phyloP scores from a whole-genome alignment of 495 filamentous ascomycete species.

The Penicillium soppii region DNA sequence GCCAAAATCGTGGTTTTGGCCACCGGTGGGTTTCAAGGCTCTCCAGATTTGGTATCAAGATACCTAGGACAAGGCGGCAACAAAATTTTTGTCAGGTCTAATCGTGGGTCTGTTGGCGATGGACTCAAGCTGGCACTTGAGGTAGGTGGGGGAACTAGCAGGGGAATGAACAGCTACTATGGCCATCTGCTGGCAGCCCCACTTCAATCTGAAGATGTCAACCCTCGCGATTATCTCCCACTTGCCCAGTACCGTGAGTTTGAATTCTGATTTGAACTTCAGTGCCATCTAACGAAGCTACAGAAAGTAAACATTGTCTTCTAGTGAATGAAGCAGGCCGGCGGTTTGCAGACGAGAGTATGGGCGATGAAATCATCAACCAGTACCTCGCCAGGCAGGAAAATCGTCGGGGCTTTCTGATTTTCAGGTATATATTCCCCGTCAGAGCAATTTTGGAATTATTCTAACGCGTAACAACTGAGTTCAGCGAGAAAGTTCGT shows the following conservation, averaged over 20 bases:
- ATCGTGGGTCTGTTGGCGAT: constrained; percentile 25
- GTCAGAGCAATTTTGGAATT: not conserved
- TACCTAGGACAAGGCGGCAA: constrained; percentile 24
- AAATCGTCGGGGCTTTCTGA: constrained; percentile 23
- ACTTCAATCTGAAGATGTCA: constrained; percentile 15
- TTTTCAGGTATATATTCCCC: constrained; percentile 21
- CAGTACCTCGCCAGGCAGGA: constrained; percentile 30
- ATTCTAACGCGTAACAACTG: not conserved
- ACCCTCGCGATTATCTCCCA: constrained; percentile 23
- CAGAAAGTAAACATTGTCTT: constrained; percentile 28
- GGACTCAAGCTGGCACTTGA: constrained; percentile 17
- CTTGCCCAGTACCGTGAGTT: constrained; percentile 25
- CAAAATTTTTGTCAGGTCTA: constrained; percentile 30
- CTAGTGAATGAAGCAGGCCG: constrained; percentile 18
- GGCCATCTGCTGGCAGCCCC: constrained; percentile 25
- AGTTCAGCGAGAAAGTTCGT: constrained; percentile 18
- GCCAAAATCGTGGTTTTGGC: constrained; percentile 23
- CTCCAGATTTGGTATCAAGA: constrained; percentile 12
- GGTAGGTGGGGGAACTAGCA: constrained; percentile 21
- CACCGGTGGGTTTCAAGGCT: constrained; percentile 28
- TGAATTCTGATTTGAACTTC: not conserved
- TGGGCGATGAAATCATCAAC: constrained; percentile 28
- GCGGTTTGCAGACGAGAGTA: constrained; percentile 24
- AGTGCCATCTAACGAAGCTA: not conserved
- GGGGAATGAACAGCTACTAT: constrained; percentile 27